Evolutionary conservation across 192 early-diverging fungal species (phyloP).

Genomic region (Backusella psychrophila): DNA sequence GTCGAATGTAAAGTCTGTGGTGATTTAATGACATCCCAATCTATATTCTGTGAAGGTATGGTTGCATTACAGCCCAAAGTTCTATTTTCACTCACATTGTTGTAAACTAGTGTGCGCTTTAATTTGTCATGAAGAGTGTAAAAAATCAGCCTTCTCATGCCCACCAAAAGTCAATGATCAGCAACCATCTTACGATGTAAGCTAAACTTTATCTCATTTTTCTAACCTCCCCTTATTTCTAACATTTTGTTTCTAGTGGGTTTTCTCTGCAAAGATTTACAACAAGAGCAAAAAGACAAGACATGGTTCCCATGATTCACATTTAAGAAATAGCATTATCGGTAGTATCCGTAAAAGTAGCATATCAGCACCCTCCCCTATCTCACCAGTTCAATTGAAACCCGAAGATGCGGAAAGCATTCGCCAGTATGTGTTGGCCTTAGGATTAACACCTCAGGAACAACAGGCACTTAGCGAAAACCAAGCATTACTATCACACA

Average conservation of each 20-base stretch:
- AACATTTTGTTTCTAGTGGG: constrained; percentile 23
- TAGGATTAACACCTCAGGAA: constrained; percentile 28
- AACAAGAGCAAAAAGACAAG: constrained; percentile 8
- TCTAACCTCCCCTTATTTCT: background rate
- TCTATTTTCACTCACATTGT: background rate
- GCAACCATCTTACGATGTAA: constrained; percentile 37
- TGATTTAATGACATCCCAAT: constrained; percentile 42
- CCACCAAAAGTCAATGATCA: constrained; percentile 36
- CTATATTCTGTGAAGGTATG: constrained; percentile 54
- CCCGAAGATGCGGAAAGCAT: constrained; percentile 27
- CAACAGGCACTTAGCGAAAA: constrained; percentile 22
- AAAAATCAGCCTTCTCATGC: constrained; percentile 28
- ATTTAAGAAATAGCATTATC: background rate
- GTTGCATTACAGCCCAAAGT: background rate
- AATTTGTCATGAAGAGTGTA: constrained; percentile 42
- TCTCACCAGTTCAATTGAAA: background rate
- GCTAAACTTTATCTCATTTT: background rate
- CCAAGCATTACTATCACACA: constrained; percentile 25
- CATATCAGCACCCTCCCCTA: background rate
- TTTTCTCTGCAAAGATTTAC: constrained; percentile 36
- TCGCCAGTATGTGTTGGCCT: constrained; percentile 17
- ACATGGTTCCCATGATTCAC: background rate
- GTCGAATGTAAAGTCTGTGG: constrained; percentile 53
- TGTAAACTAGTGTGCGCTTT: constrained; percentile 26
- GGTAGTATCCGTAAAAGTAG: constrained; percentile 5